Percentiles rank a stretch among this genome's conserved stretches.
These are phyloP conservation scores for Macadamia integrifolia DNA, from an alignment of 164 flowering plant genomes.

Conservation along the genomic window DNA sequence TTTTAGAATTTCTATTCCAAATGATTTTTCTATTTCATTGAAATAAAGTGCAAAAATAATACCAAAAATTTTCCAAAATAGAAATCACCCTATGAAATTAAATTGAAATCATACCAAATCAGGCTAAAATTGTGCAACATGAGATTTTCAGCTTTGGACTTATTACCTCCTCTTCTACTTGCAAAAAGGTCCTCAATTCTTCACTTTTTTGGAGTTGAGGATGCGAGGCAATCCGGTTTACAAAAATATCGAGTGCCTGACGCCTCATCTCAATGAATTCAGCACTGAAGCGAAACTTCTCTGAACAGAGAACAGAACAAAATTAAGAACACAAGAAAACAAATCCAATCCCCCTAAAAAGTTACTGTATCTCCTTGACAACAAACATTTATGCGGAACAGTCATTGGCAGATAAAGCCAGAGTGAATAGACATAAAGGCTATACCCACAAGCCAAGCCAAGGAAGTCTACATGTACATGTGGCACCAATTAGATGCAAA, in stretches of 20 bases:
- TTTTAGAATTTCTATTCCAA: too few species aligned
- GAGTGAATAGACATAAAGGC: background rate
- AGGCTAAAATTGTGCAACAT: background rate
- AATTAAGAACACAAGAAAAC: background rate
- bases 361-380: too few species aligned
- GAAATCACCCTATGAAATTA: too few species aligned
- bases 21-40: too few species aligned
- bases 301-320: constrained; percentile 38
- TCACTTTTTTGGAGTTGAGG: constrained; percentile 87
- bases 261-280: constrained; percentile 99
- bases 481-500: too few species aligned
- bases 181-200: constrained; percentile 78
- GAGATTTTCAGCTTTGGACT: constrained; percentile 4
- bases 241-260: constrained; percentile 76
- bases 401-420: background rate
- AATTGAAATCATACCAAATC: too few species aligned
- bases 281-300: constrained; percentile 94
- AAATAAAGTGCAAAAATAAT: too few species aligned
- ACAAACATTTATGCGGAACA: background rate
- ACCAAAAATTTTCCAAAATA: too few species aligned
- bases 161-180: constrained; percentile 88
- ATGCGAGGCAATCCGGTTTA: constrained; percentile 86
- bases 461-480: too few species aligned
- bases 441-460: background rate
- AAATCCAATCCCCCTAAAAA: too few species aligned